Evolutionary conservation across 257 asterid species (phyloP), one percentile per base, ranked within the genome.

Genomic region (Penstemon newberryi): DNA sequence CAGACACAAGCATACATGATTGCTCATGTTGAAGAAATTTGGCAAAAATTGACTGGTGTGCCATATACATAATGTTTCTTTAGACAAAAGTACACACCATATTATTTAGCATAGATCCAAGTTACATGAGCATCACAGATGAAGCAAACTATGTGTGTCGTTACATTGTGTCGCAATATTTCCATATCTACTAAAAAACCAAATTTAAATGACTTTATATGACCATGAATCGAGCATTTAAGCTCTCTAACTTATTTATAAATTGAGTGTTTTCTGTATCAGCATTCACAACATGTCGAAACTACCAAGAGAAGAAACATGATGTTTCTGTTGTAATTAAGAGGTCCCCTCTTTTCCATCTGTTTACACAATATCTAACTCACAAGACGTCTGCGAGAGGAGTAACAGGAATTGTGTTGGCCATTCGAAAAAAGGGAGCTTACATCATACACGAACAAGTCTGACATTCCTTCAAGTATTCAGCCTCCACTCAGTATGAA

Each of bases 381-480:
- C 53, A 57, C 62, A 43, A 44, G 42, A 65, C 47, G 49, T 11
- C 2, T 36, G 18, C 25, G 52, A 72, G 58, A 33, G 66, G 25
- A 19, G 56, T 37, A 74, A 25, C 25, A 73, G 39, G 50, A 55
- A 44, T 45, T 36, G 33, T 40, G 49, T 43, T 37, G 40, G 51
- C 19, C 6, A 50, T 9, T 40, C 38, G 13, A 33, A 63, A 13
- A 56, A 70, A 66, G 65, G 66, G 66, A 60, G 37, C 72, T 62
- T 72, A 85, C 96, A 82, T 82, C 84, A 33, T 81, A 80, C 47
- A 70, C 5, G 69, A 73, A 76, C 70, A 81, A 79, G 47, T 83
- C 85, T 70, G 92, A 77, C 95, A 87, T 89, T 73, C 83, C 85
- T 79, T 73, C 56, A 75, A 60, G 62, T 67, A 70, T 72, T 82